Conservation (phyloP, 176 grass and related monocot species). For the Bolboschoenus planiculmis region DNA sequence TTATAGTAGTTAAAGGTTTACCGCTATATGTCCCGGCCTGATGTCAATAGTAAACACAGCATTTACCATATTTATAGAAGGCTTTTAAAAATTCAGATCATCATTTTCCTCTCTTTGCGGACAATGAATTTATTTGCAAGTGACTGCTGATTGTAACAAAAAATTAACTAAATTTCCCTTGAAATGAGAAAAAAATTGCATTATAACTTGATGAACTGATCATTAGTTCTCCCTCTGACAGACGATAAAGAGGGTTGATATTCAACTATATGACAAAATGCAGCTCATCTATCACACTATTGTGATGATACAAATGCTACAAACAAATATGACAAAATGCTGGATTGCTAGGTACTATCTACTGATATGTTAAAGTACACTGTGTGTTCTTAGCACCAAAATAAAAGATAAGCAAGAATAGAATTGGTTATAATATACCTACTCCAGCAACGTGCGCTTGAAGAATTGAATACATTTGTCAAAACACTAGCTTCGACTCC, state of each 20-base stretch:
- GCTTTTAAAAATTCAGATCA: neutral
- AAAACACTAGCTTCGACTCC: conserved; percentile 71
- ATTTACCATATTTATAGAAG: neutral
- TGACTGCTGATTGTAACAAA: neutral
- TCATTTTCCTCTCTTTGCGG: neutral
- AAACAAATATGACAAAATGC: neutral
- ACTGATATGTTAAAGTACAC: neutral
- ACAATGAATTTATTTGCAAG: neutral
- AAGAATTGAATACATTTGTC: conserved; percentile 91
- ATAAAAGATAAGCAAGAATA: conserved; percentile 8
- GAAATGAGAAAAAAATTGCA: neutral
- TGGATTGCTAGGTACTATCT: neutral
- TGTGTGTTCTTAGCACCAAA: neutral
- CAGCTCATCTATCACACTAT: neutral
- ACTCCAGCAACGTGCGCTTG: conserved; percentile 92
- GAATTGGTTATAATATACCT: conserved; percentile 41
- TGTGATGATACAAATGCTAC: neutral
- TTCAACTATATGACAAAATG: neutral
- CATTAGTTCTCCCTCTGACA: neutral
- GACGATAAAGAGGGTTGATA: neutral
- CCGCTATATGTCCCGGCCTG: neutral
- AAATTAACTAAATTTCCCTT: neutral
- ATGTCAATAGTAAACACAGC: neutral
- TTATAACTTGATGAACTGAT: neutral
- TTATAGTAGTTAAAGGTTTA: neutral